Evolutionary conservation across 2,329 filamentous ascomycete species (phyloP), one percentile per base, ranked within the genome.

Genomic region (Monilinia polystroma): DNA sequence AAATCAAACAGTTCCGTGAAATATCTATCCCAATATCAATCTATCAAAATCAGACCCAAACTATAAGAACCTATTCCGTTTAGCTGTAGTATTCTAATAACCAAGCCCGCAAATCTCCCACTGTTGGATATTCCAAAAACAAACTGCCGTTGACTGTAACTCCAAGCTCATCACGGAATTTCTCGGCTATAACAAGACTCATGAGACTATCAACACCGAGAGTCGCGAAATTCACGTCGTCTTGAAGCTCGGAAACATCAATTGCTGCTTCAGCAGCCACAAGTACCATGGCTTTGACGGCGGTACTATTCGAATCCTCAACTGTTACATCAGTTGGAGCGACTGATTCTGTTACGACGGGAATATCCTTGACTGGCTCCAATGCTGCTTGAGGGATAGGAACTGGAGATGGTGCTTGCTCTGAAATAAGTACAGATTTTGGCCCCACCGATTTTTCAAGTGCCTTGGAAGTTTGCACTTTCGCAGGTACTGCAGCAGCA

Each of bases 91-190:
- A 59, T 23, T 59, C 56, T 23, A 20, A 3, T 16, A 59, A 43
- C 56, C 26, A 59, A 43, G 29, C 41, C 35, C 38, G 26, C 26
- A 59, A 43, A 20, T 35, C 56, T 14, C 38, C 38, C 26, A 59
- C n/a, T 5, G 35, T 59, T 23, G 38, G 56, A 59, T 59, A 59
- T 41, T 59, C 56, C n/a, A 59, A 43, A 23, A 43, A 59, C 26
- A 59, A 41, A 43, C 56, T 59, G 8, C 56, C 38, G 26, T 43
- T 43, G 26, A 59, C 38, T 59, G 35, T 43, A 59, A 59, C 38
- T 16, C 56, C 56, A 45, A 41, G 45, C 47, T 51, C 47, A 12
- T 51, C 47, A 7, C 47, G 20, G 16, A 52, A 41, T n/a, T 52
- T 52, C 6, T 41, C 45, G 3, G 58, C 32, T 20, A 60, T 29